Base-by-base conservation (phyloP, 2,329 filamentous ascomycete genomes). In the Grosmannia huntii region DNA sequence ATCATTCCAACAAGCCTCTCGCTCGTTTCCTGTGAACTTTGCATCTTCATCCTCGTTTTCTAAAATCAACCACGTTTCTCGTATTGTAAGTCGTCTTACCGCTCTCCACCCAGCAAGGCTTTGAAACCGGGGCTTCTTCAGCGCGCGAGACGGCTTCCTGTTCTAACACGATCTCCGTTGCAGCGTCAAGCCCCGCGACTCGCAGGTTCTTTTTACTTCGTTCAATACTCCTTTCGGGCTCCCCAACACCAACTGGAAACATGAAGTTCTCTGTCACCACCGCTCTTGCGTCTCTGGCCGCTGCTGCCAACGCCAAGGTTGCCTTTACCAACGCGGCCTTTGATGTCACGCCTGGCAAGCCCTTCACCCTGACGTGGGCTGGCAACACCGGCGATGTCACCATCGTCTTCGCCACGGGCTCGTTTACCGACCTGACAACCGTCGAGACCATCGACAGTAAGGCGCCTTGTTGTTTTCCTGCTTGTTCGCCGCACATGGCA, bases 331-430 rank as follows among this genome's bases (percentile, higher is more conserved):
- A 71, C 66, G 61, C 56, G 57, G 54, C 52, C 36, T 70, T 64
- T 57, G 44, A 52, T 41, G 62, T 77, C 57, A 50, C 61, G 49
- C 68, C 70, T 59, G 74, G 72, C 61, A 33, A 68, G 65, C 65
- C 73, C 56, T 77, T 77, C 66, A 70, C 67, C 57, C 67, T 79
- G 60, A 75, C 66, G 56, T 79, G 76, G 76, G 38, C 60, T 55
- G 68, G 68, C 31, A 72, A 70, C 38, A 56, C 61, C 4, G 74
- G 74, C 46, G 67, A 72, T 14, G 75, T 77, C 60, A 75, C 71
- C 59, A 66, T 79, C 56, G 66, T 59, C 21, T 65, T 79, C 55
- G 69, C 73, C 67, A 66, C 67, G 31, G 76, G 76, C 51, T 41
- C 66, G n/a, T 51, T 64, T 11, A 60, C 57, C 44, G 61, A 72